A percentile compares a stretch with the other conserved stretches of the same genome.
These are phyloP conservation scores for Cymbopogon flexuosus DNA, from an alignment of 202 grass and related monocot genomes.

Conservation along the genomic window DNA sequence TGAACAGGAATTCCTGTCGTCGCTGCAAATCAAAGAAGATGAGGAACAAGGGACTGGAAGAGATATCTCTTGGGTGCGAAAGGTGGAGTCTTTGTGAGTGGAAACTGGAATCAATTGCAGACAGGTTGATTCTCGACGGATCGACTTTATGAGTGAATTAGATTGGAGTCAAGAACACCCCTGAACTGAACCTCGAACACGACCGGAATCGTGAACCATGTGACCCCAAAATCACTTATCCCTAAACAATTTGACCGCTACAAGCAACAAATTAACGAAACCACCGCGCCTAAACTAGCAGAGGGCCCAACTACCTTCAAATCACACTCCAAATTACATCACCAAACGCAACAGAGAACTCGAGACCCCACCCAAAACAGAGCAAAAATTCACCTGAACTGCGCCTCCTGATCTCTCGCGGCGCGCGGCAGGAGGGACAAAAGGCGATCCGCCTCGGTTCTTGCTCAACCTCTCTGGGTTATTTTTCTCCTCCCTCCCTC, in stretches of 20 bases:
- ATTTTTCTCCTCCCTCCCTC: neutral
- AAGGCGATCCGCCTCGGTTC: slow-evolving; percentile 34
- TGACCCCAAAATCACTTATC: neutral
- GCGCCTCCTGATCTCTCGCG: slow-evolving; percentile 24
- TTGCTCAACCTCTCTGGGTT: slow-evolving; percentile 1
- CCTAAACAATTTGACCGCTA: neutral
- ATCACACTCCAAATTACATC: neutral
- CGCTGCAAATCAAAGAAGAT: slow-evolving; percentile 22
- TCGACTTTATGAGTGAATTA: slow-evolving; percentile 14
- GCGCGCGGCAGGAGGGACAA: slow-evolving; percentile 4
- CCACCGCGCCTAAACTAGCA: neutral
- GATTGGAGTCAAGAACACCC: slow-evolving; percentile 27
- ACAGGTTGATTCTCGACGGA: neutral
- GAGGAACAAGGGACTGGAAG: neutral
- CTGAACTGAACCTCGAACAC: neutral
- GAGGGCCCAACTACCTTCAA: neutral
- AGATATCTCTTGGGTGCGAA: neutral
- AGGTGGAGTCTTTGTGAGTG: slow-evolving; percentile 19
- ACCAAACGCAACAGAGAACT: neutral
- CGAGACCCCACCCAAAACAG: neutral
- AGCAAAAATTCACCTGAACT: neutral
- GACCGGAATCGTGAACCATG: neutral
- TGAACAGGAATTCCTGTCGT: neutral
- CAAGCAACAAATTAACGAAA: neutral
- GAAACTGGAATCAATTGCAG: slow-evolving; percentile 8